Evolutionary conservation across 1,284 basidiomycete species (phyloP), one percentile per base, ranked within the genome.

Genomic region (Hymenochaete sp.): DNA sequence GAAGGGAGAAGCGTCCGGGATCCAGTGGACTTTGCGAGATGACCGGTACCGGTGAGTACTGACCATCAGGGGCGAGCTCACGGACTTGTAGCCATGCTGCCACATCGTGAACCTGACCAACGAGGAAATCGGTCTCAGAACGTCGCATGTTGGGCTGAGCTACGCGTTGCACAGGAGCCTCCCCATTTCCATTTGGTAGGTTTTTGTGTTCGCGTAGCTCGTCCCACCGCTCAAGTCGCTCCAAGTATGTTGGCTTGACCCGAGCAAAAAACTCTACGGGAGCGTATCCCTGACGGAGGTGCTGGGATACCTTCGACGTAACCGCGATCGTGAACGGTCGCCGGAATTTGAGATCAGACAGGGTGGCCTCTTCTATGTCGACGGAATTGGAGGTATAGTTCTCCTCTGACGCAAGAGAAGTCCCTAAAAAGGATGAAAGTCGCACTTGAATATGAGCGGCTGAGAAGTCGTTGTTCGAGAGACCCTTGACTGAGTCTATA

Each of bases 81-180:
- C 81, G 82, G 38, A 98, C 74, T 58, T 93, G 85, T 27, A 96
- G 62, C 67, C 82, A 86, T 5, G 84, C 82, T 2, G 91, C 79
- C 13, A 97, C 79, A 58, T 98, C 92, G 63, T 98, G 93, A 21
- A 71, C 67, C 61, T 97, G 87, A 51, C 89, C 80, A 7, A 79
- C 76, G n/a, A 95, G 76, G 55, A 97, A 91, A 56, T 97, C 92
- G 26, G 77, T 90, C 64, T 97, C 92, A 18, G 90, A 88, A 21
- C 90, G 78, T 27, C 89, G 80, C 83, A 90, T 93, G n/a, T 71
- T 69, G 14, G 80, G 80, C 19, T 74, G 56, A 38, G 62, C 65
- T n/a, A 69, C 62, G 3, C 66, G 57, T 24, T 67, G 65, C 32
- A 60, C 55, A 5, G 62, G 55, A 16, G 65, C 61, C 2, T 60